Evolutionary conservation across 805 yeast species (phyloP).

Genomic region (Ogataea philodendri): DNA sequence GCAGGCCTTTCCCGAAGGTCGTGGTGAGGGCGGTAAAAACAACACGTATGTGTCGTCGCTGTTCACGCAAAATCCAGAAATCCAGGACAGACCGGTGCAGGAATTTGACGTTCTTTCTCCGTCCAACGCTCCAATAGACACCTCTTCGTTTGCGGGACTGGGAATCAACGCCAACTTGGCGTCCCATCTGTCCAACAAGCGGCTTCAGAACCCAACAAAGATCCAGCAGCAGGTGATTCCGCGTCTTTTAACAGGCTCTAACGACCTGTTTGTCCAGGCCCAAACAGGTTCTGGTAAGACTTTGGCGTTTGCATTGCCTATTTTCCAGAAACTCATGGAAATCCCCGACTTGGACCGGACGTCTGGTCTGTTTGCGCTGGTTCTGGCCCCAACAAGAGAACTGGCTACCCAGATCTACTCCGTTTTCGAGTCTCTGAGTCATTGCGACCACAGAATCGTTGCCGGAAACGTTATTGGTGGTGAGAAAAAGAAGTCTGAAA

Average conservation of each 20-base stretch:
- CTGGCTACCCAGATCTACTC: slow-evolving; percentile 85
- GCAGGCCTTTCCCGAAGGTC: slow-evolving; percentile 40
- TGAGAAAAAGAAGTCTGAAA: slow-evolving; percentile 94
- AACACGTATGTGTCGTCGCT: slow-evolving; percentile 80
- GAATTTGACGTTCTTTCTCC: slow-evolving; percentile 40
- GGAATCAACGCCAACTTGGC: slow-evolving; percentile 59
- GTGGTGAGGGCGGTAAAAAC: slow-evolving; percentile 56
- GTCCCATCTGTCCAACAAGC: slow-evolving; percentile 51
- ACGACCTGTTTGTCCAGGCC: slow-evolving; percentile 87
- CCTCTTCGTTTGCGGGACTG: slow-evolving; percentile 66
- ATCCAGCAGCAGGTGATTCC: slow-evolving; percentile 86
- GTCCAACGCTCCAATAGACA: slow-evolving; percentile 86
- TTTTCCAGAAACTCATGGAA: slow-evolving; percentile 67
- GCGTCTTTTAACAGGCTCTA: slow-evolving; percentile 41
- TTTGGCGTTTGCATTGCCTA: slow-evolving; percentile 80
- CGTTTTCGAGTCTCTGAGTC: slow-evolving; percentile 68
- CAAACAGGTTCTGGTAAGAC: slow-evolving; percentile 99
- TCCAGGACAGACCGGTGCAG: slow-evolving; percentile 39
- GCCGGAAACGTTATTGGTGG: slow-evolving; percentile 98
- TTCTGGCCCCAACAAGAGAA: slow-evolving; percentile 93
- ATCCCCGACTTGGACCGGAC: slow-evolving; percentile 52
- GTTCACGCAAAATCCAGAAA: slow-evolving; percentile 68
- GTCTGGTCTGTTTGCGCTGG: slow-evolving; percentile 84
- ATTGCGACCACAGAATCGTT: slow-evolving; percentile 82
- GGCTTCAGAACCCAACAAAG: slow-evolving; percentile 70